A percentile compares a stretch with the other conserved stretches of the same genome.
Evolutionary conservation across 805 yeast species (phyloP).

Genomic region (Ogataea ramenticola): DNA sequence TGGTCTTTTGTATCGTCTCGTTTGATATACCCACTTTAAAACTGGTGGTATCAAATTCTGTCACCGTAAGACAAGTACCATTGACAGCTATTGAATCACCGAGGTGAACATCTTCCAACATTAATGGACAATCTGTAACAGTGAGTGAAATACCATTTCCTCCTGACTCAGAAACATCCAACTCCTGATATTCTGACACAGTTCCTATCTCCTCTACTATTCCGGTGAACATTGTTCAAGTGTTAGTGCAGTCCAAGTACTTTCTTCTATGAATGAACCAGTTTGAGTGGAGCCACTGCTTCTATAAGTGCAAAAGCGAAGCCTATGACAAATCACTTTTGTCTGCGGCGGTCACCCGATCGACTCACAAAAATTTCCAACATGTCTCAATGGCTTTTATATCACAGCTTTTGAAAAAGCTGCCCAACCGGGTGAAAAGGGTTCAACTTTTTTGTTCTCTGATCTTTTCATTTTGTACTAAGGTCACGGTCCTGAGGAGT

Average conservation of each 20-base stretch:
- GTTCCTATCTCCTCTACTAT: constrained; percentile 78
- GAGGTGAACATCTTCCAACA: constrained; percentile 74
- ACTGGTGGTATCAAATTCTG: constrained; percentile 51
- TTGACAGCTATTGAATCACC: constrained; percentile 93
- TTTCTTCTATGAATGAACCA: no score
- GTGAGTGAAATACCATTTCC: constrained; percentile 72
- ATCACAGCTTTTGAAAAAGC: no score
- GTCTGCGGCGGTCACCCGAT: no score
- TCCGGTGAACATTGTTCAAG: constrained; percentile 79
- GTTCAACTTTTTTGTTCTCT: no score
- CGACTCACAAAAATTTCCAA: background rate
- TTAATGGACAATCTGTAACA: constrained; percentile 50
- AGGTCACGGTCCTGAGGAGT: no score
- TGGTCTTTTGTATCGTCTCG: constrained; percentile 80
- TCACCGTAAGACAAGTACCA: constrained; percentile 90
- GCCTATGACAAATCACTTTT: background rate
- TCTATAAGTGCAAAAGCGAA: no score
- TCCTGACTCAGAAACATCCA: constrained; percentile 47
- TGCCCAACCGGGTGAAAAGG: no score
- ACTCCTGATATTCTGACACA: constrained; percentile 37
- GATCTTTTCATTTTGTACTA: no score
- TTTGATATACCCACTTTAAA: constrained; percentile 93
- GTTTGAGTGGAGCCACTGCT: no score
- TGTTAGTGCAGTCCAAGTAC: background rate
- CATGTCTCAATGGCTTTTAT: no score